These are phyloP conservation scores for Scytalidium sp. DNA, from an alignment of 2,329 filamentous ascomycete genomes.

Conservation along the genomic window DNA sequence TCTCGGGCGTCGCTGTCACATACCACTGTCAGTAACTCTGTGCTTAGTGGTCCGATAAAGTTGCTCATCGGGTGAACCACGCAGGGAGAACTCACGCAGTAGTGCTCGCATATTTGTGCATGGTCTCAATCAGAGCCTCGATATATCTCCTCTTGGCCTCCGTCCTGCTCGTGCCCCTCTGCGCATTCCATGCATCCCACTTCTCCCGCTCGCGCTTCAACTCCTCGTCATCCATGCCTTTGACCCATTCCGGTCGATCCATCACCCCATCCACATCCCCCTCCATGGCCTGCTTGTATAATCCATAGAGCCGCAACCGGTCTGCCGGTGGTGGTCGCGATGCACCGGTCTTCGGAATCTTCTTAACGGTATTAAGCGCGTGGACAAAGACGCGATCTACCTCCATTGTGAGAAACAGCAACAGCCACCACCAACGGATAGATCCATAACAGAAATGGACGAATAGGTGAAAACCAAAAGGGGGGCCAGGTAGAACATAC, in stretches of 20 bases:
- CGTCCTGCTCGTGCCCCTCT: conserved; percentile 78
- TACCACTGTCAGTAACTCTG: neutral
- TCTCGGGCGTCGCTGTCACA: conserved; percentile 73
- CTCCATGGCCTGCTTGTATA: conserved; percentile 99
- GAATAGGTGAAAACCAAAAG: neutral
- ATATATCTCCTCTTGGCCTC: conserved; percentile 95
- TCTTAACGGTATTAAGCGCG: conserved; percentile 97
- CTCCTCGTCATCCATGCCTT: conserved; percentile 45
- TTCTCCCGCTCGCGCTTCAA: conserved; percentile 58
- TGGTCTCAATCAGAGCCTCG: conserved; percentile 89
- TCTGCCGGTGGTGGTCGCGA: conserved; percentile 82
- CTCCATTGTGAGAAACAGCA: conserved; percentile 1
- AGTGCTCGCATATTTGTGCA: conserved; percentile 88
- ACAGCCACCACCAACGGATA: neutral
- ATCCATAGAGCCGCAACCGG: conserved; percentile 88
- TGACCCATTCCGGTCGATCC: conserved; percentile 68
- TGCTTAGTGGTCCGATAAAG: neutral
- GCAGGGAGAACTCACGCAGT: conserved; percentile 57
- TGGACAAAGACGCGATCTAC: conserved; percentile 97
- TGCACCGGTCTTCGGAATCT: conserved; percentile 90
- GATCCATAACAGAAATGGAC: neutral
- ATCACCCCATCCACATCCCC: conserved; percentile 94
- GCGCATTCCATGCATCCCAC: conserved; percentile 94
- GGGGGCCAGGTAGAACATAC: conserved; percentile 31
- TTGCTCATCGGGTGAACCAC: neutral